Evolutionary conservation across 1,284 basidiomycete species (phyloP).

Genomic region (Filobasidium uniguttulatum): DNA sequence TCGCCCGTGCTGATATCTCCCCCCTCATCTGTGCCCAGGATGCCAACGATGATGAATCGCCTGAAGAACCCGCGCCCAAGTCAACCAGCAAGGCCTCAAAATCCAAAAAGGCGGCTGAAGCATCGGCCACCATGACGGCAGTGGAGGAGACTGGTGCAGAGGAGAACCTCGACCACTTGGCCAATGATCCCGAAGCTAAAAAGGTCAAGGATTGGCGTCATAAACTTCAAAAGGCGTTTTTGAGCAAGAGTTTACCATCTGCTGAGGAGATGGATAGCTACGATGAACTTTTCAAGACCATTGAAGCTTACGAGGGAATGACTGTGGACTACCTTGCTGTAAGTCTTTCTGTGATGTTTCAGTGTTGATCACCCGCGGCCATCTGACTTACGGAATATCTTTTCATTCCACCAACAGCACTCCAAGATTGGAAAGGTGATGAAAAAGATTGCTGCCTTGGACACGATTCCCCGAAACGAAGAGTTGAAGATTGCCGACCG

Average conservation of each 20-base stretch:
- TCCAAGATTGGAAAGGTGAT: constrained; percentile 98
- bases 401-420: constrained; percentile 43
- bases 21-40: constrained; percentile 16
- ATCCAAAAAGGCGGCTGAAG: constrained; percentile 19
- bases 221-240: constrained; percentile 76
- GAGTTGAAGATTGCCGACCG: constrained; percentile 77
- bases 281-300: constrained; percentile 62
- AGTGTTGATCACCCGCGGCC: not conserved
- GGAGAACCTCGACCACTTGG: constrained; percentile 16
- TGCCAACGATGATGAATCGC: constrained; percentile 42
- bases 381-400: not conserved
- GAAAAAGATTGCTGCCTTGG: constrained; percentile 72
- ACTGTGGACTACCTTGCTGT: constrained; percentile 70
- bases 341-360: constrained; percentile 23
- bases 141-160: too few relatives aligned
- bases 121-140: constrained; percentile 17
- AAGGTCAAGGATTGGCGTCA: constrained; percentile 79
- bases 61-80: constrained; percentile 26
- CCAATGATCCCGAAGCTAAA: constrained; percentile 53
- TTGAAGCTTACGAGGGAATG: constrained; percentile 72
- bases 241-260: constrained; percentile 36
- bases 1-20: not conserved
- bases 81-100: constrained; percentile 12
- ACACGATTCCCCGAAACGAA: constrained; percentile 61
- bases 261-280: constrained; percentile 57